Conservation (phyloP, 495 filamentous ascomycete species). For the Trichoderma erinaceum region DNA sequence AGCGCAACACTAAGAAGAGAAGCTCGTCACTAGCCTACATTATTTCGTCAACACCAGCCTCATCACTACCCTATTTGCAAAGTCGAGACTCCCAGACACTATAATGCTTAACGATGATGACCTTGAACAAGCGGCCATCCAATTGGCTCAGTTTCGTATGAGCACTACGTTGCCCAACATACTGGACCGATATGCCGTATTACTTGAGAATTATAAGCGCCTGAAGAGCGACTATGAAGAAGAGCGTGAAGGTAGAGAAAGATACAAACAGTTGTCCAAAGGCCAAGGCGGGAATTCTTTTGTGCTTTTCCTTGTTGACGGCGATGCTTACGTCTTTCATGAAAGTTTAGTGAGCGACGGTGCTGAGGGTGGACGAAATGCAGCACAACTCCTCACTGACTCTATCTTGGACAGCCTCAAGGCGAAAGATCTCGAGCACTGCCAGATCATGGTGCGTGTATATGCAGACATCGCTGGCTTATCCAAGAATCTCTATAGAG, state of each 20-base stretch:
- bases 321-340: slow-evolving; percentile 57
- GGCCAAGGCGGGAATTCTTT: slow-evolving; percentile 54
- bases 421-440: slow-evolving; percentile 40
- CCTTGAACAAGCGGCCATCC: slow-evolving; percentile 1
- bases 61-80: too few relatives aligned
- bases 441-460: slow-evolving; percentile 55
- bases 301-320: slow-evolving; percentile 54
- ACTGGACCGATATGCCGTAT: slow-evolving; percentile 32
- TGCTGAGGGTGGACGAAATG: slow-evolving; percentile 52
- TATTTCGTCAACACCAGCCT: too few relatives aligned
- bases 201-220: slow-evolving; percentile 46
- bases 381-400: slow-evolving; percentile 48
- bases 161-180: slow-evolving; percentile 28
- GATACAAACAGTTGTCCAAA: slow-evolving; percentile 47
- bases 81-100: background rate
- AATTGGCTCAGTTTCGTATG: background rate
- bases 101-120: slow-evolving; percentile 14
- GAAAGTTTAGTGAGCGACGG: slow-evolving; percentile 45
- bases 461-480: slow-evolving; percentile 46
- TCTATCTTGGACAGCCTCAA: slow-evolving; percentile 46
- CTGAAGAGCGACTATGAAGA: slow-evolving; percentile 54
- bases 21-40: too few relatives aligned
- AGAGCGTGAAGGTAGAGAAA: slow-evolving; percentile 47
- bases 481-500: slow-evolving; percentile 33
- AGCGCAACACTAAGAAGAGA: too few relatives aligned